Conservation (phyloP, 306 rosid species). For the Citrullus colocynthis region DNA sequence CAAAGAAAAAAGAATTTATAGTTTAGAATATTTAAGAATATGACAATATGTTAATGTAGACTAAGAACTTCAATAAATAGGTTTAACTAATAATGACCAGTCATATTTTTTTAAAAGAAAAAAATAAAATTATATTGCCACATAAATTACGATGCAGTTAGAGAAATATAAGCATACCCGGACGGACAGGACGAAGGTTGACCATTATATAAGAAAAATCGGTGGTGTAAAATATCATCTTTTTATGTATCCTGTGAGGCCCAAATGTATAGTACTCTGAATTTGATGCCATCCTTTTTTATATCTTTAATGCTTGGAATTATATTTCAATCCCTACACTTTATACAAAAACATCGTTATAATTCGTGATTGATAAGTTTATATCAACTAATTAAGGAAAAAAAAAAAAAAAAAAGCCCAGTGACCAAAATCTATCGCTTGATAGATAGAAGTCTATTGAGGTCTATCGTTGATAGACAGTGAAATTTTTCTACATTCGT, state of each 20-base stretch:
- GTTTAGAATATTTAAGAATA: background rate
- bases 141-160: background rate
- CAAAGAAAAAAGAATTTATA: background rate
- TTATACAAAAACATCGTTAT: background rate
- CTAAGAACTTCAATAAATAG: background rate
- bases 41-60: background rate
- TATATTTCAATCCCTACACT: background rate
- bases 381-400: too few relatives aligned
- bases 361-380: background rate
- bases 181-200: conserved; percentile 75
- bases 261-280: conserved; percentile 37
- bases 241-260: conserved; percentile 45
- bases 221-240: conserved; percentile 55
- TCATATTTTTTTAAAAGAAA: background rate
- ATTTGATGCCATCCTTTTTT: conserved; percentile 37
- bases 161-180: conserved; percentile 31
- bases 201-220: conserved; percentile 61
- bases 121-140: too few relatives aligned
- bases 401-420: too few relatives aligned
- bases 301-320: background rate
- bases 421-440: too few relatives aligned
- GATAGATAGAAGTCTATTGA: too few relatives aligned
- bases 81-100: background rate
- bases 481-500: too few relatives aligned
- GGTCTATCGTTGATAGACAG: too few relatives aligned